Percentiles rank a stretch among this genome's conserved stretches.
Conservation (phyloP, 2,329 filamentous ascomycete genomes). For the Talaromyces marneffei region DNA sequence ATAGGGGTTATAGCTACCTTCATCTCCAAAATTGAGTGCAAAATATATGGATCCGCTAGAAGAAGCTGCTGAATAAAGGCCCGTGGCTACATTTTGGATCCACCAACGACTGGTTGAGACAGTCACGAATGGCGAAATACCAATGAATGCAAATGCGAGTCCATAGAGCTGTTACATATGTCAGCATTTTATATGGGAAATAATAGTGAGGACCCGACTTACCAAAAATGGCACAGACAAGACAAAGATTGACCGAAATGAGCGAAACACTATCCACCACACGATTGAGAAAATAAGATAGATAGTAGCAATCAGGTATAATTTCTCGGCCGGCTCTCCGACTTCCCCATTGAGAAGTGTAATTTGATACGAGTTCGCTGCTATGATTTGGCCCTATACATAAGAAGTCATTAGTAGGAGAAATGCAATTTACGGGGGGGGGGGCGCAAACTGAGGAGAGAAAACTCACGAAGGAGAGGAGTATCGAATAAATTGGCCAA, state of each 20-base stretch:
- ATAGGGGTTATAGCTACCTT: conserved; percentile 32
- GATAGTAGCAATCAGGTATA: conserved; percentile 52
- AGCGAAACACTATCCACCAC: conserved; percentile 56
- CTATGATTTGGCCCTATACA: conserved; percentile 47
- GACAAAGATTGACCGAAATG: conserved; percentile 47
- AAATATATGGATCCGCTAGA: conserved; percentile 56
- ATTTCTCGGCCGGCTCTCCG: conserved; percentile 48
- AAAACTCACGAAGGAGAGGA: conserved; percentile 44
- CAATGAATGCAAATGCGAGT: conserved; percentile 20
- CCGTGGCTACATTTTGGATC: conserved; percentile 53
- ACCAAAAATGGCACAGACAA: conserved; percentile 50
- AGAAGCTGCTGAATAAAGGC: conserved; percentile 53
- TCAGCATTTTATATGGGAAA: neutral
- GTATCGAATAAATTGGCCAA: conserved; percentile 55
- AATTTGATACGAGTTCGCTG: conserved; percentile 58
- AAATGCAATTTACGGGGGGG: neutral
- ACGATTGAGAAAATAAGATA: conserved; percentile 50
- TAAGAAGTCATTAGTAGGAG: neutral
- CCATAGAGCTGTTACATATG: conserved; percentile 39
- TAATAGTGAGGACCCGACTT: neutral
- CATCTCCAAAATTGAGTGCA: conserved; percentile 56
- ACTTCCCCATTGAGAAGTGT: conserved; percentile 55
- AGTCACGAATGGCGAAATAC: conserved; percentile 46
- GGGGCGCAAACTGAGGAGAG: conserved; percentile 15
- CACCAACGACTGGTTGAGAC: conserved; percentile 35